phyloP scores from a whole-genome alignment of 2,329 filamentous ascomycete species.

The Trichophyton rubrum region DNA sequence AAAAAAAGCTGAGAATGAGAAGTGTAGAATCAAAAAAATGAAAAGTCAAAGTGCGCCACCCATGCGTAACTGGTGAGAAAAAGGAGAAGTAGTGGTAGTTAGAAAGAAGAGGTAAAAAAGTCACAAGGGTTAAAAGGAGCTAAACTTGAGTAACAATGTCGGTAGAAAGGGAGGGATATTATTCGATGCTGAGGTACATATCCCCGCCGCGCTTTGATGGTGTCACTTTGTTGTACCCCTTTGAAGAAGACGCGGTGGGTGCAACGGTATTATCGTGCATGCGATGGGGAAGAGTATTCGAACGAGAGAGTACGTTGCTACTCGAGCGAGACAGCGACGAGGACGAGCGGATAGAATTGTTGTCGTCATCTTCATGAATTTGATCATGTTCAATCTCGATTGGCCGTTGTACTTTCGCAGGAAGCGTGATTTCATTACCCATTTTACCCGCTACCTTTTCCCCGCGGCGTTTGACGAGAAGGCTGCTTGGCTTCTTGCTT shows the following conservation, averaged over 20 bases:
- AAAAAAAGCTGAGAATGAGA: background rate
- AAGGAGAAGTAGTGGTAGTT: background rate
- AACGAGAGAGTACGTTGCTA: background rate
- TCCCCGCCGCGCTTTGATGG: background rate
- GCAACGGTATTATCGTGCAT: background rate
- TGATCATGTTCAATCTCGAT: background rate
- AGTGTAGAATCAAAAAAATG: background rate
- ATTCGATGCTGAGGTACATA: slow-evolving; percentile 2
- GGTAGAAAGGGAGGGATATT: background rate
- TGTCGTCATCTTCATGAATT: background rate
- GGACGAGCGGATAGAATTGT: background rate
- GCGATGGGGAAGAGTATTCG: background rate
- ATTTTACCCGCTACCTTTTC: slow-evolving; percentile 14
- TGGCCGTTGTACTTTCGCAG: background rate
- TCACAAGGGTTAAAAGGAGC: background rate
- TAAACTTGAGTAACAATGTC: background rate
- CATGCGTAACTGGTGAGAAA: background rate
- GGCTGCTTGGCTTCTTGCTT: slow-evolving; percentile 7
- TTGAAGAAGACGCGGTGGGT: background rate
- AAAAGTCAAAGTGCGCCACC: background rate
- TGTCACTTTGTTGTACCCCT: background rate
- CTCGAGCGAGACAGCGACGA: too few species aligned
- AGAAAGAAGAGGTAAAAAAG: background rate
- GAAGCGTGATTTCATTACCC: slow-evolving; percentile 12
- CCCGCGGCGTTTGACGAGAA: slow-evolving; percentile 17